phyloP scores from a whole-genome alignment of 306 rosid species.

The Purshia tridentata region DNA sequence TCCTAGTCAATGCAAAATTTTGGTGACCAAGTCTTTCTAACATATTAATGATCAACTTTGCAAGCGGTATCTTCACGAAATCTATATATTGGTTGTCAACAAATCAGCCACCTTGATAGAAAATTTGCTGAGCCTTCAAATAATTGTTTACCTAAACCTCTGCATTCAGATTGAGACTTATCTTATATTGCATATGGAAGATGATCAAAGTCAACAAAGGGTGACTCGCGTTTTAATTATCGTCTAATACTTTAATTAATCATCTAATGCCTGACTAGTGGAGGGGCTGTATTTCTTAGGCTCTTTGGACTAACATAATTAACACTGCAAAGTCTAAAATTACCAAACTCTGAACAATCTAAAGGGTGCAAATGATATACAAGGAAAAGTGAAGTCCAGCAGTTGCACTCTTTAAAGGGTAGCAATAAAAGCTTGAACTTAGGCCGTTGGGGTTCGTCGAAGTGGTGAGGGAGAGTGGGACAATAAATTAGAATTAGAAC shows the following conservation, averaged over 20 bases:
- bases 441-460: no score
- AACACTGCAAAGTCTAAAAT: background rate
- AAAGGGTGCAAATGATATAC: background rate
- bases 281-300: background rate
- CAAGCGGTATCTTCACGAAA: background rate
- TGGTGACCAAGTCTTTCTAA: background rate
- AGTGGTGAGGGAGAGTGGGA: no score
- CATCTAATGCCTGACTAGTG: no score
- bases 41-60: background rate
- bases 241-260: background rate
- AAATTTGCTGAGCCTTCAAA: background rate
- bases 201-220: background rate
- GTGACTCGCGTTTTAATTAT: background rate
- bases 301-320: no score
- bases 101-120: slow-evolving; percentile 8
- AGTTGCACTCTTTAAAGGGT: no score
- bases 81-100: background rate
- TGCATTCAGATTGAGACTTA: background rate
- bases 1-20: background rate
- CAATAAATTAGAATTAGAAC: no score
- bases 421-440: no score
- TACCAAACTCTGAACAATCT: background rate
- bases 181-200: background rate
- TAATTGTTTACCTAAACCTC: slow-evolving; percentile 2
- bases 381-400: no score